These are phyloP conservation scores for Macroventuria anomochaeta DNA, from an alignment of 2,329 filamentous ascomycete species.

Conservation along the genomic window DNA sequence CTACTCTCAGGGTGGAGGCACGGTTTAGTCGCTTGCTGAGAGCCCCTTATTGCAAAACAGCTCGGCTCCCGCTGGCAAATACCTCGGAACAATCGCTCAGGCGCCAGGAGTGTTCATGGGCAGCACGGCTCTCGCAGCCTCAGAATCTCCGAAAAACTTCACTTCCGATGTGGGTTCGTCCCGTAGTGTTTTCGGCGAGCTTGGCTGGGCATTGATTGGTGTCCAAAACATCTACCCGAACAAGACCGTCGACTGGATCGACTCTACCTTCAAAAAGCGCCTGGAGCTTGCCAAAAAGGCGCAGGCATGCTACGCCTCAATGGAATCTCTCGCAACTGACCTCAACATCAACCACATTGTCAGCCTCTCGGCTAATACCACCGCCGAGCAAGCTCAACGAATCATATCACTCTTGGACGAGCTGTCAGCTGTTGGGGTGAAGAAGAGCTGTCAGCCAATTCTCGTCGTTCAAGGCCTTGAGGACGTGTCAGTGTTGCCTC, in stretches of 20 bases:
- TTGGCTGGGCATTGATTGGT: constrained; percentile 1
- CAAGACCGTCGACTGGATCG: neutral
- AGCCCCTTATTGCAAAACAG: neutral
- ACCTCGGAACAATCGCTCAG: constrained; percentile 4
- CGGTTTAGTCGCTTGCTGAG: constrained; percentile 10
- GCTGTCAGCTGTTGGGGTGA: neutral
- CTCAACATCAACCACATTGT: constrained; percentile 2
- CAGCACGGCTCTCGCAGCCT: neutral
- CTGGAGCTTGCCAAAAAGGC: constrained; percentile 1
- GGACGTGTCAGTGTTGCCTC: constrained; percentile 1
- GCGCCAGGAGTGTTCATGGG: constrained; percentile 8
- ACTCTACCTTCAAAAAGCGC: neutral
- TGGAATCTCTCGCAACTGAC: constrained; percentile 1
- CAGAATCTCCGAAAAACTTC: neutral
- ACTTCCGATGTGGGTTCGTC: neutral
- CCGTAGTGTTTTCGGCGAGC: neutral
- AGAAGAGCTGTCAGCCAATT: neutral
- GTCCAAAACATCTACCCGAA: neutral
- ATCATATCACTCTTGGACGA: neutral
- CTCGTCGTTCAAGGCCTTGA: neutral
- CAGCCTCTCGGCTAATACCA: neutral
- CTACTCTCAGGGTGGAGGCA: constrained; percentile 7
- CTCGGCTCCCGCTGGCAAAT: neutral
- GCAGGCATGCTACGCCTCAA: constrained; percentile 3
- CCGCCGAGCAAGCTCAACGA: neutral